Conservation (phyloP, 352 stramenopile genomes). For the Globisporangium polare region DNA sequence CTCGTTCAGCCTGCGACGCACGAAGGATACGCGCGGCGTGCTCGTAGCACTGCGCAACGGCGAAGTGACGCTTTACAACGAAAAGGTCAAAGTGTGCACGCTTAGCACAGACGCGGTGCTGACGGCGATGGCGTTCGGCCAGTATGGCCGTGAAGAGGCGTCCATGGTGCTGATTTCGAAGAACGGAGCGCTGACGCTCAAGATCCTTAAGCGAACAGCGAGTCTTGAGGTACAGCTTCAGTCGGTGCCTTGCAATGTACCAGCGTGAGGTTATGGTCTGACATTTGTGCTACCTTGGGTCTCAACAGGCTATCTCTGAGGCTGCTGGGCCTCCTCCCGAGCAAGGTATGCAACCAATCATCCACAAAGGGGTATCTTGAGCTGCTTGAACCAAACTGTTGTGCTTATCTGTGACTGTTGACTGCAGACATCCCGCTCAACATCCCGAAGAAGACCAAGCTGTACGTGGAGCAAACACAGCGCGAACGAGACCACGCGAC, state of each 20-base stretch:
- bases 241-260: not conserved
- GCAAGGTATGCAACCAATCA: slow-evolving; percentile 37
- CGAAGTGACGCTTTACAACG: slow-evolving; percentile 87
- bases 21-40: slow-evolving; percentile 72
- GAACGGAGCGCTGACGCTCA: slow-evolving; percentile 73
- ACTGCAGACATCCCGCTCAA: slow-evolving; percentile 84
- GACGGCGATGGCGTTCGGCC: slow-evolving; percentile 82
- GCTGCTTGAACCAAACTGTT: not conserved
- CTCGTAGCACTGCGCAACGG: slow-evolving; percentile 84
- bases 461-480: slow-evolving; percentile 93
- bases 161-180: slow-evolving; percentile 80
- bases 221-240: slow-evolving; percentile 44
- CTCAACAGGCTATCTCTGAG: slow-evolving; percentile 47
- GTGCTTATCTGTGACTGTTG: not conserved
- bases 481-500: slow-evolving; percentile 85
- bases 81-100: slow-evolving; percentile 81
- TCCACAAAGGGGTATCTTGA: not conserved
- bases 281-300: not conserved
- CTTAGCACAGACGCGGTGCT: slow-evolving; percentile 59
- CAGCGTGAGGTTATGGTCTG: not conserved
- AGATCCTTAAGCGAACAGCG: slow-evolving; percentile 87
- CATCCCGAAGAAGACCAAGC: slow-evolving; percentile 92
- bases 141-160: slow-evolving; percentile 87
- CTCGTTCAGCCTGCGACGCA: slow-evolving; percentile 62
- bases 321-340: slow-evolving; percentile 75